Evolutionary conservation across 352 stramenopile species (phyloP).

Genomic region (Phytophthora syringae): DNA sequence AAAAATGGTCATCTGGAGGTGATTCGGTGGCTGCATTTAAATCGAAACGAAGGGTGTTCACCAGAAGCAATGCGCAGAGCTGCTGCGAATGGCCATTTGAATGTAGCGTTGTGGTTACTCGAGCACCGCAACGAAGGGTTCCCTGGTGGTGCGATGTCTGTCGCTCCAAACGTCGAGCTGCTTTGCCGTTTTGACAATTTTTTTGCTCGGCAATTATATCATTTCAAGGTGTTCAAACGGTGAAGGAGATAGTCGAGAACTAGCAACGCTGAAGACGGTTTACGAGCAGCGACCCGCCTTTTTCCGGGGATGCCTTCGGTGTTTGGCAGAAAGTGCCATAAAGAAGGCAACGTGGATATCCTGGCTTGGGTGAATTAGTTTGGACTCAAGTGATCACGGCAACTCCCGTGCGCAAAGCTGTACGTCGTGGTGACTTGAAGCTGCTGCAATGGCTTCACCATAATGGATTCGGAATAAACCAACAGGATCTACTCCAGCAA

Average conservation of each 20-base stretch:
- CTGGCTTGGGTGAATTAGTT: slow-evolving; percentile 5
- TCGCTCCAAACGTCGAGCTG: not conserved
- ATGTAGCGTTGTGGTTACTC: not conserved
- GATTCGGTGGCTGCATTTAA: not conserved
- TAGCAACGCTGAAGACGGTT: not conserved
- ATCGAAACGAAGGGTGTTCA: not conserved
- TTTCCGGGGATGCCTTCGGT: not conserved
- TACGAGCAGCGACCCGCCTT: not conserved
- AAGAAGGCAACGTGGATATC: not conserved
- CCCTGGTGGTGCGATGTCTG: not conserved
- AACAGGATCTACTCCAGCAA: not conserved
- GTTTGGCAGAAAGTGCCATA: slow-evolving; percentile 2
- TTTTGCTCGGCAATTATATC: not conserved
- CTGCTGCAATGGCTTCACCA: slow-evolving; percentile 2
- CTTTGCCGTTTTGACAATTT: not conserved
- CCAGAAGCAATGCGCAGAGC: not conserved
- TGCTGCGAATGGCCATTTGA: not conserved
- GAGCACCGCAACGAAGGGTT: not conserved
- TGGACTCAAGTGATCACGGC: not conserved
- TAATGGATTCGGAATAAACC: not conserved
- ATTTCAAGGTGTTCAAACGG: not conserved
- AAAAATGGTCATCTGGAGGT: not conserved
- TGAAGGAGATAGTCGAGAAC: not conserved
- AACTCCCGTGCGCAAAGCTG: not conserved
- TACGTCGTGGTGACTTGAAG: not conserved